These are phyloP conservation scores for Lactarius vividus DNA, from an alignment of 768 basidiomycete species.

Conservation along the genomic window DNA sequence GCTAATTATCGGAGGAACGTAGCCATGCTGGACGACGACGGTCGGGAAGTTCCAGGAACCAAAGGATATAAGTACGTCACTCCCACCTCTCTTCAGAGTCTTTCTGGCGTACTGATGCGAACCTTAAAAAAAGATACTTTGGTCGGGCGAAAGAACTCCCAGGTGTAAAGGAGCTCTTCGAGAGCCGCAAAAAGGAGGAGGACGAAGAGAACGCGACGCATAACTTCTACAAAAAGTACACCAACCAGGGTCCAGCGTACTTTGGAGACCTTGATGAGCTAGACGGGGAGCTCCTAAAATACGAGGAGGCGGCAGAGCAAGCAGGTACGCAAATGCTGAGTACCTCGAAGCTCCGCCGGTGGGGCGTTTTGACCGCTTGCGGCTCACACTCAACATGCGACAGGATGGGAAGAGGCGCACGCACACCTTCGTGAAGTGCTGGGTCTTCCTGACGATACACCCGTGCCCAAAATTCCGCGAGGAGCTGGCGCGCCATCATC, in stretches of 20 bases:
- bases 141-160: conserved; percentile 95
- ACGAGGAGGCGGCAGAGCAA: conserved; percentile 69
- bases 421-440: conserved; percentile 21
- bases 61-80: conserved; percentile 87
- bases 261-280: conserved; percentile 90
- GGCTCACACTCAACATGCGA: neutral
- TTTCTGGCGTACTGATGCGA: neutral
- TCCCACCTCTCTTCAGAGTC: neutral
- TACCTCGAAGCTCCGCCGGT: neutral
- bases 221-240: conserved; percentile 82
- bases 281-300: conserved; percentile 62
- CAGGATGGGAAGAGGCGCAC: conserved; percentile 16
- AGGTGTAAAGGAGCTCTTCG: conserved; percentile 92
- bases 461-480: conserved; percentile 52
- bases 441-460: conserved; percentile 39
- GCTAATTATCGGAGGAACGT: conserved; percentile 95
- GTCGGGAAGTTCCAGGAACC: conserved; percentile 93
- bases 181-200: conserved; percentile 79
- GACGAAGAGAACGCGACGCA: conserved; percentile 82
- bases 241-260: conserved; percentile 82
- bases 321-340: conserved; percentile 48
- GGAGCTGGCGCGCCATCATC: conserved; percentile 31
- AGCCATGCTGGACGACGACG: conserved; percentile 91
- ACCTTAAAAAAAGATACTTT: conserved; percentile 68
- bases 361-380: neutral